A percentile compares a stretch with the other conserved stretches of the same genome.
phyloP scores from a whole-genome alignment of 441 rosid genomes.

The Heliophila coronopifolia region DNA sequence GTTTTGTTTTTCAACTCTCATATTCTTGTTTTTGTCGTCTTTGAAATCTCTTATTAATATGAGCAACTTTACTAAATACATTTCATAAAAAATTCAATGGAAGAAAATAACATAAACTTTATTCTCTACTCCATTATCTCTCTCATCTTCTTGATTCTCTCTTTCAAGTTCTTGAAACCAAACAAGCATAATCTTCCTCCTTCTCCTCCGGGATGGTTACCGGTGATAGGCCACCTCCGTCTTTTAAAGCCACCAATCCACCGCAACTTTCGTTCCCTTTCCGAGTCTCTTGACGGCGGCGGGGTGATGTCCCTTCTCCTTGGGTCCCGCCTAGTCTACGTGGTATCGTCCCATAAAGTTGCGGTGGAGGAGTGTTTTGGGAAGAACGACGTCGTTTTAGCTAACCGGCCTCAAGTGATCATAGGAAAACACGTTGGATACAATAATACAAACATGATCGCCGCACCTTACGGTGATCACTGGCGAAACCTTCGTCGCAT shows the following conservation, averaged over 20 bases:
- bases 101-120: constrained; percentile 5
- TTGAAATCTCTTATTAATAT: too few species aligned
- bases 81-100: background rate
- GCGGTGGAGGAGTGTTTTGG: constrained; percentile 48
- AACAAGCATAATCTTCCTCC: constrained; percentile 44
- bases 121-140: constrained; percentile 20
- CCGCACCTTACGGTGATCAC: constrained; percentile 47
- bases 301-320: constrained; percentile 41
- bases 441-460: constrained; percentile 33
- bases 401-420: constrained; percentile 38
- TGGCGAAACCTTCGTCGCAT: constrained; percentile 66
- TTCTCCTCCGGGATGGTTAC: constrained; percentile 27
- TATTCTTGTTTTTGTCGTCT: too few species aligned
- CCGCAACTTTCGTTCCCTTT: constrained; percentile 21
- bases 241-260: constrained; percentile 31
- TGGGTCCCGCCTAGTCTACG: constrained; percentile 40
- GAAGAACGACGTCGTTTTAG: constrained; percentile 41
- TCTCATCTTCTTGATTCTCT: constrained; percentile 9
- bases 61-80: background rate
- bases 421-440: constrained; percentile 41
- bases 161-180: constrained; percentile 19
- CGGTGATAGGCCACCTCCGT: constrained; percentile 27
- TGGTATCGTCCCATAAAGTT: constrained; percentile 39
- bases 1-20: too few species aligned
- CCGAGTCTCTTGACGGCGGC: constrained; percentile 27